Percentiles rank a stretch among this genome's conserved stretches.
Conservation (phyloP, 768 basidiomycete species). For the Suillus lakei region DNA sequence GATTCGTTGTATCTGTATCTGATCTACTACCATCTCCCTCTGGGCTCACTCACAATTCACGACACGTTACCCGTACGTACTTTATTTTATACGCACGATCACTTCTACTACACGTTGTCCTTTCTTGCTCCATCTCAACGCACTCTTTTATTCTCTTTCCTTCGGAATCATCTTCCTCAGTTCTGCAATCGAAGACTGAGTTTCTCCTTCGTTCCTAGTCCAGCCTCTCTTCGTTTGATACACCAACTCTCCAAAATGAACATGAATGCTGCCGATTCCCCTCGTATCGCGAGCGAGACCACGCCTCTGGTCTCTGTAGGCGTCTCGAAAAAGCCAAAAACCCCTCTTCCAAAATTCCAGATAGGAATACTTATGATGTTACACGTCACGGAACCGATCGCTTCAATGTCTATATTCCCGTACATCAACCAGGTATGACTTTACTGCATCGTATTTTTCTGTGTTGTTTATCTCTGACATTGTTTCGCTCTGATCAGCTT, state of each 20-base stretch:
- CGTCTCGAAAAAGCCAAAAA: constrained; percentile 14
- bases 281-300: not conserved
- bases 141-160: too few species aligned
- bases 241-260: not conserved
- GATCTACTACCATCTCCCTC: not conserved
- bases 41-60: too few species aligned
- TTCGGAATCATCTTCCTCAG: too few species aligned
- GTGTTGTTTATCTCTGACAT: constrained; percentile 1
- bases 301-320: not conserved
- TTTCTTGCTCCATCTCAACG: too few species aligned
- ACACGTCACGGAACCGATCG: constrained; percentile 60
- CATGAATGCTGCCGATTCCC: not conserved
- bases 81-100: too few species aligned
- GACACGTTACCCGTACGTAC: too few species aligned
- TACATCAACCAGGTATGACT: constrained; percentile 60
- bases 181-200: too few species aligned
- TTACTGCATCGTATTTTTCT: too few species aligned
- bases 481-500: constrained; percentile 41
- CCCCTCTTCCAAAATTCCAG: constrained; percentile 45
- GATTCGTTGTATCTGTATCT: not conserved
- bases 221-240: too few species aligned
- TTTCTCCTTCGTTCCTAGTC: too few species aligned
- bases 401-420: constrained; percentile 63
- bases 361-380: constrained; percentile 49
- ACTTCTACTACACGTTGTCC: too few species aligned